A percentile compares a stretch with the other conserved stretches of the same genome.
Evolutionary conservation across 306 rosid genomes (phyloP).

Genomic region (Luffa acutangula): DNA sequence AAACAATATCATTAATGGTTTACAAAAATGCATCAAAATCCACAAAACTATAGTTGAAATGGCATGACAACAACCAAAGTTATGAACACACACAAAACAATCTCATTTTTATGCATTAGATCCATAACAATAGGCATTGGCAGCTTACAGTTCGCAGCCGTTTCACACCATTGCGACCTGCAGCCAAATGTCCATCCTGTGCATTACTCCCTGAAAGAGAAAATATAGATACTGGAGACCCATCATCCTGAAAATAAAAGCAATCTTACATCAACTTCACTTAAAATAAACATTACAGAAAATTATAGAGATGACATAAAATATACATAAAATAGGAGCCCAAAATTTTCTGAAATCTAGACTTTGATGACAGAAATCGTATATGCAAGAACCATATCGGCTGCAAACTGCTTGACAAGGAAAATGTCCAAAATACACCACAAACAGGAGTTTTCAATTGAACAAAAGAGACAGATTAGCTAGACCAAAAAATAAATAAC

Average conservation of each 20-base stretch:
- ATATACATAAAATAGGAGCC: neutral
- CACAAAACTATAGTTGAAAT: neutral
- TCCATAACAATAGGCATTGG: neutral
- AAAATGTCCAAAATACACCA: neutral
- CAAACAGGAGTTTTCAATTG: neutral
- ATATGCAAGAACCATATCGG: neutral
- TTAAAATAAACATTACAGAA: neutral
- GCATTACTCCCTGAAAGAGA: constrained; percentile 76
- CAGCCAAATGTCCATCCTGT: constrained; percentile 88
- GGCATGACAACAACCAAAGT: neutral
- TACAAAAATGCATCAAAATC: neutral
- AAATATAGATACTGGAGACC: constrained; percentile 75
- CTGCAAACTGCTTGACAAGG: constrained; percentile 1
- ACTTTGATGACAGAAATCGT: neutral
- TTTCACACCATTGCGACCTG: constrained; percentile 92
- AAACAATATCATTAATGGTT: neutral
- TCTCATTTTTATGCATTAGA: neutral
- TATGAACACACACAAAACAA: neutral
- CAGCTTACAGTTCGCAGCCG: constrained; percentile 70
- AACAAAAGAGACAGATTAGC: neutral
- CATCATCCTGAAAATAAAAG: constrained; percentile 60
- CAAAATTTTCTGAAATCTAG: neutral
- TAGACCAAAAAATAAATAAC: neutral
- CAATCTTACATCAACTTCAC: neutral
- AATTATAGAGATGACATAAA: neutral